Evolutionary conservation across 768 basidiomycete species (phyloP), one percentile per base, ranked within the genome.

Genomic region (Chalciporus sphaerocephalus): DNA sequence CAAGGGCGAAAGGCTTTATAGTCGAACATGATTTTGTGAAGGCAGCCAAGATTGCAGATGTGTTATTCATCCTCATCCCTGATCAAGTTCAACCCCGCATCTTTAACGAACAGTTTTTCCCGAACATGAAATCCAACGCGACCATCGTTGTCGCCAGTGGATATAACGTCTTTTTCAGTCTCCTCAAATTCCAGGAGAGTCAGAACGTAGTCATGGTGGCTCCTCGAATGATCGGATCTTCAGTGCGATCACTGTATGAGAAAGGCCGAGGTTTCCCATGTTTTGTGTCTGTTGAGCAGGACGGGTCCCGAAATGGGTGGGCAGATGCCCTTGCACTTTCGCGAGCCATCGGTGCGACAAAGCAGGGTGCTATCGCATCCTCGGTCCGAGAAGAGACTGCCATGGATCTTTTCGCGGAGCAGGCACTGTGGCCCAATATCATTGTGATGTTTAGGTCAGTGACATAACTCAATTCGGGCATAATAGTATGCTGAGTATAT

Each of bases 191-290:
- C 59, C 69, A 69, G 41, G 62, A 73, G 1, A 61, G 67, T 16
- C 80, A 81, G 53, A 73, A 81, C 56, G 78, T 82, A 21, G 74
- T 81, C 20, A 83, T 83, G 81, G 81, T 83, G 39, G 81, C 80
- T 15, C 81, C 81, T 11, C 72, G 81, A 32, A 83, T 83, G 81
- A 83, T 83, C 46, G 81, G 81, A 8, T 80, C 78, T 24, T 81
- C 80, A 8, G 81, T 83, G 20, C 74, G 81, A 5, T 79, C 78
- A 18, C 61, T 83, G 23, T 82, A 79, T 53, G 68, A 73, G 59
- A 81, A 78, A 55, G 74, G 74, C 17, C 74, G 74, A 47, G 81
- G 81, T 12, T 83, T 80, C 60, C 81, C 80, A 36, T 83, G 80
- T 51, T 82, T 82, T 48, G 73, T 82, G 22, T 82, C 80, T 3